Base-by-base conservation (phyloP, 208 protist genomes). In the Leptomonas pyrrhocoris region DNA sequence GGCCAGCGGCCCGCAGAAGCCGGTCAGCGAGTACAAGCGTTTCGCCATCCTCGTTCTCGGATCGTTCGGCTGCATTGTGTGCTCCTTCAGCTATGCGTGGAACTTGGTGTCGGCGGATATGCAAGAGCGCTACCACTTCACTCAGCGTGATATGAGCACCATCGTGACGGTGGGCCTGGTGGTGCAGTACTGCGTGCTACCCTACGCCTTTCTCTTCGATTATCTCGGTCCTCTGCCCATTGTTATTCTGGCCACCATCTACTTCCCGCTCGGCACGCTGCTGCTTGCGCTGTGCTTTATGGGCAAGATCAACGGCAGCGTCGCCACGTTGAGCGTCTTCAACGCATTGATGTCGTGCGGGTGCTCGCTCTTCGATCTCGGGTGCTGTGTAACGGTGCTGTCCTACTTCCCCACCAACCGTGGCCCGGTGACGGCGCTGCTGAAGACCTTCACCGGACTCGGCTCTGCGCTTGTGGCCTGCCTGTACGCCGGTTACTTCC, bases 391-490 rank as follows among this genome's bases (percentile, higher is more conserved):
- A 70, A 86, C 82, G 19, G 59, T 87, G 43, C 45, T 85, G 23
- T 77, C 71, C 25, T 71, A 83, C 73, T 91, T 91, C 70, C 85
- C 85, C 45, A 73, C 70, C 3, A 67, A 77, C 64, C 60, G 70
- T 15, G 85, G 85, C 13, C 42, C 76, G 19, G 80, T 86, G 21
- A 73, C 83, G 16, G 79, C 80, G 42, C 60, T 91, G 48, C 77
- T 85, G 54, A 91, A 91, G 73, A 83, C 77, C 16, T 83, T 87
- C 73, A 69, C 77, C 16, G 85, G 85, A n/a, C 78, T 91, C 55
- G 85, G 85, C 42, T 85, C 78, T 15, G 77, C 81, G 11, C 60
- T 90, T 27, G 64, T 82, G 18, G 51, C 77, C 28, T 75, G 62
- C 18, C 80, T 86, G 58, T 83, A 83, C 49, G 13, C 64, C 31